Percentiles rank a stretch among this genome's conserved stretches.
phyloP scores from a whole-genome alignment of 495 filamentous ascomycete genomes.

The Jackrogersella minutella region DNA sequence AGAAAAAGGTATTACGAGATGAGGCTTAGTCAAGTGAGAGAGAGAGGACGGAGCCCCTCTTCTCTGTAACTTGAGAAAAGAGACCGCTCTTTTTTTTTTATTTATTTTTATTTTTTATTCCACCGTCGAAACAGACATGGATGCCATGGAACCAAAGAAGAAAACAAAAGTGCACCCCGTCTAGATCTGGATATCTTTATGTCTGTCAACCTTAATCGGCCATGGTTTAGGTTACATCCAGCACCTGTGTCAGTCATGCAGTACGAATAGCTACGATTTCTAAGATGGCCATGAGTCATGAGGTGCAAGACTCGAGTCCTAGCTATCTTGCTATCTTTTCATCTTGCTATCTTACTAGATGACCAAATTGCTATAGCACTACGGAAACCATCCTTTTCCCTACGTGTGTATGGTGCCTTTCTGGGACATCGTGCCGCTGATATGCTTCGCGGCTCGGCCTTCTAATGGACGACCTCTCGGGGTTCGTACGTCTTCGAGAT shows the following conservation, averaged over 20 bases:
- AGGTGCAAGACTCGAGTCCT: neutral
- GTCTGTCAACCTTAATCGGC: constrained; percentile 25
- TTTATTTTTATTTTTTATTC: neutral
- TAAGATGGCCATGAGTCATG: neutral
- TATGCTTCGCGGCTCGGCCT: neutral
- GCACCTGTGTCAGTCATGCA: neutral
- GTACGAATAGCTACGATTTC: neutral
- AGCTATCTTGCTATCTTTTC: too few relatives aligned
- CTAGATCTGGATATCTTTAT: constrained; percentile 30
- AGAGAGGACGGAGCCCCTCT: constrained; percentile 21
- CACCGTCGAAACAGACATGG: constrained; percentile 42
- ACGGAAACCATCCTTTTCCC: neutral
- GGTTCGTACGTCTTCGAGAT: constrained; percentile 17
- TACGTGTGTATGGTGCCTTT: neutral
- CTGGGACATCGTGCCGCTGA: neutral
- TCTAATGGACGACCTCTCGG: neutral
- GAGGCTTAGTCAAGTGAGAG: neutral
- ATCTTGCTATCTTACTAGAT: too few relatives aligned
- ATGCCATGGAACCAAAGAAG: constrained; percentile 35
- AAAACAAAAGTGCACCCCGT: constrained; percentile 38
- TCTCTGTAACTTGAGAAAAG: constrained; percentile 30
- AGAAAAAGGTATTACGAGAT: constrained; percentile 19
- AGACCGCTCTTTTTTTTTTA: constrained; percentile 24
- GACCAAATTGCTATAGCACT: neutral
- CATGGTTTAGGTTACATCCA: constrained; percentile 11